Percentiles rank a stretch among this genome's conserved stretches.
Conservation (phyloP, 345 rosid species). For the Salix brachista region DNA sequence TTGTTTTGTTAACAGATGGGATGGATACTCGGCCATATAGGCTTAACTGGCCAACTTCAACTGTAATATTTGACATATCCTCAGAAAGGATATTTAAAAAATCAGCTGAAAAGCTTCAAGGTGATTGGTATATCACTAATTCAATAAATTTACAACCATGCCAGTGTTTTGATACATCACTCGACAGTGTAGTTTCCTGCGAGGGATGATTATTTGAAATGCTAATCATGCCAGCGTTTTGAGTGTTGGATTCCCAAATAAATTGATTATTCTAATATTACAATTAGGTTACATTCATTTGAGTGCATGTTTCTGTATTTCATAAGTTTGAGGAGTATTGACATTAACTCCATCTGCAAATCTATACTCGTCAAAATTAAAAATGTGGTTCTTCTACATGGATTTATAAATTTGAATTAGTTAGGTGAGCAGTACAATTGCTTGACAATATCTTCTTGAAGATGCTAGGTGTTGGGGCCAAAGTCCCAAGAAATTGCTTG, state of each 20-base stretch:
- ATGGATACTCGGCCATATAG: constrained; percentile 94
- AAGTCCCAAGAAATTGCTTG: constrained; percentile 64
- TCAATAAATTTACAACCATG: constrained; percentile 5
- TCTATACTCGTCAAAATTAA: not conserved
- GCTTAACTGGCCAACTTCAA: constrained; percentile 82
- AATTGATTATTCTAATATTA: not conserved
- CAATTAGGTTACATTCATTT: constrained; percentile 1
- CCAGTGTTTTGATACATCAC: not conserved
- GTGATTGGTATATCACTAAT: constrained; percentile 29
- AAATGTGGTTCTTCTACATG: not conserved
- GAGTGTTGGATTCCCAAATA: not conserved
- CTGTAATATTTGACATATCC: constrained; percentile 76
- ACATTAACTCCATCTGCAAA: not conserved
- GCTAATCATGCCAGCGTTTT: not conserved
- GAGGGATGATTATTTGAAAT: not conserved
- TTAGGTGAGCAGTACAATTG: not conserved
- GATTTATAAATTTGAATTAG: not conserved
- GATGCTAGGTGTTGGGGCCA: constrained; percentile 75
- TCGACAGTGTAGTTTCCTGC: not conserved
- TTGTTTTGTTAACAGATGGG: constrained; percentile 84
- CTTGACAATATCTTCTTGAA: constrained; percentile 23
- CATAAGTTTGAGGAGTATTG: not conserved
- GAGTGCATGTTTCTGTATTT: not conserved
- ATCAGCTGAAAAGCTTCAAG: constrained; percentile 63
- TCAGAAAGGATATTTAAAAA: constrained; percentile 50